phyloP scores from a whole-genome alignment of 345 rosid species.

The Salix exigua region DNA sequence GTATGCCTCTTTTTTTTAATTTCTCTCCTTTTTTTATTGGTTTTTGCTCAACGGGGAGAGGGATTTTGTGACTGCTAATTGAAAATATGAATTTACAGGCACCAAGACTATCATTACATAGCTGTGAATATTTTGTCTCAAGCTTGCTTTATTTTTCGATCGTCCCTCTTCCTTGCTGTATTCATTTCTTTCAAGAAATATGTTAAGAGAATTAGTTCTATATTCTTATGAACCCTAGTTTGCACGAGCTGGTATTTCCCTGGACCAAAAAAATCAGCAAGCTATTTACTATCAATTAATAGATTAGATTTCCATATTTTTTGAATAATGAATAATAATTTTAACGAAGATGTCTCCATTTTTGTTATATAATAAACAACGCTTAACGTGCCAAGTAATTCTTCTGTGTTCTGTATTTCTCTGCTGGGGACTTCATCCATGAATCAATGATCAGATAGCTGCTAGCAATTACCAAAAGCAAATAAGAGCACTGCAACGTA shows the following conservation, averaged over 20 bases:
- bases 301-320: neutral
- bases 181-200: neutral
- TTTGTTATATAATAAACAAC: neutral
- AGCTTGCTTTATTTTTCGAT: neutral
- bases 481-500: neutral
- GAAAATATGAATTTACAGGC: neutral
- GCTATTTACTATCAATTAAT: neutral
- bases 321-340: neutral
- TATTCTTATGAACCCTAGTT: neutral
- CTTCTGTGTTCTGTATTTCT: neutral
- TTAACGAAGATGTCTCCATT: neutral
- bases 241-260: neutral
- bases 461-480: neutral
- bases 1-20: neutral
- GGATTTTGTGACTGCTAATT: neutral
- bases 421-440: neutral
- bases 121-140: neutral
- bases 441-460: neutral
- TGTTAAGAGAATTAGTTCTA: neutral
- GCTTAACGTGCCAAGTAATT: neutral
- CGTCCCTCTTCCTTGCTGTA: neutral
- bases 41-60: neutral
- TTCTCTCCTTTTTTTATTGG: neutral
- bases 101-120: neutral
- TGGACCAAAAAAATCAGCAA: neutral